Evolutionary conservation across 2,329 filamentous ascomycete genomes (phyloP).

Genomic region (Aspergillus candidus): DNA sequence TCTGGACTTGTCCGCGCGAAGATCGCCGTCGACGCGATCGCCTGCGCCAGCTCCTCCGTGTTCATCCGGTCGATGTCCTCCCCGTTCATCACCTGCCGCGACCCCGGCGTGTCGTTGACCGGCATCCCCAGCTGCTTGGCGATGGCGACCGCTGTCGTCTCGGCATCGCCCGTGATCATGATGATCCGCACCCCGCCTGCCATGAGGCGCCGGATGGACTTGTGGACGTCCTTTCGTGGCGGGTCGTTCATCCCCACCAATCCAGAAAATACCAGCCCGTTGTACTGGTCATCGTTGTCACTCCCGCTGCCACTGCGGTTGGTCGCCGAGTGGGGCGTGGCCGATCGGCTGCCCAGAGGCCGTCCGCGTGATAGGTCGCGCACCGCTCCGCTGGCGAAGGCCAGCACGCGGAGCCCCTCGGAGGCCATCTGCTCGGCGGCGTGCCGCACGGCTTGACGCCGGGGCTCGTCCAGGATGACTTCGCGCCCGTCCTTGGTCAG

Average conservation of each 20-base stretch:
- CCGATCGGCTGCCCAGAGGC: slow-evolving; percentile 50
- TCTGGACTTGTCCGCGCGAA: slow-evolving; percentile 96
- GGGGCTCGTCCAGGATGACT: slow-evolving; percentile 70
- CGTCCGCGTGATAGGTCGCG: slow-evolving; percentile 42
- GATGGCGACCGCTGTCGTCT: slow-evolving; percentile 90
- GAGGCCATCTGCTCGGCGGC: slow-evolving; percentile 83
- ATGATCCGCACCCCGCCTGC: slow-evolving; percentile 93
- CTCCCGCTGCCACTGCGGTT: slow-evolving; percentile 48
- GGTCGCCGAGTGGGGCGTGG: slow-evolving; percentile 32
- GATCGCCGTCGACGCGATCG: slow-evolving; percentile 83
- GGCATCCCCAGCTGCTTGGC: slow-evolving; percentile 93
- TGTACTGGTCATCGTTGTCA: slow-evolving; percentile 68
- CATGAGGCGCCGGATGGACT: slow-evolving; percentile 83
- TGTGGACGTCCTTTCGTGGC: slow-evolving; percentile 80
- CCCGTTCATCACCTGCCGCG: slow-evolving; percentile 66
- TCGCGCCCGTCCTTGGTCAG: slow-evolving; percentile 80
- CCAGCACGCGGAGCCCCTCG: slow-evolving; percentile 82
- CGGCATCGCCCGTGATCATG: slow-evolving; percentile 97
- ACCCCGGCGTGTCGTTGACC: slow-evolving; percentile 54
- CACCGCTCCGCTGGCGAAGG: slow-evolving; percentile 80
- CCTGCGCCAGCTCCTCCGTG: slow-evolving; percentile 73
- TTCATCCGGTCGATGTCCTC: slow-evolving; percentile 93
- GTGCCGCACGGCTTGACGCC: slow-evolving; percentile 66
- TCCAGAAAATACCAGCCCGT: slow-evolving; percentile 79
- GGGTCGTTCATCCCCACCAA: slow-evolving; percentile 97